These are phyloP conservation scores for Phialemoniopsis sp. DNA, from an alignment of 2,329 filamentous ascomycete species.

Conservation along the genomic window DNA sequence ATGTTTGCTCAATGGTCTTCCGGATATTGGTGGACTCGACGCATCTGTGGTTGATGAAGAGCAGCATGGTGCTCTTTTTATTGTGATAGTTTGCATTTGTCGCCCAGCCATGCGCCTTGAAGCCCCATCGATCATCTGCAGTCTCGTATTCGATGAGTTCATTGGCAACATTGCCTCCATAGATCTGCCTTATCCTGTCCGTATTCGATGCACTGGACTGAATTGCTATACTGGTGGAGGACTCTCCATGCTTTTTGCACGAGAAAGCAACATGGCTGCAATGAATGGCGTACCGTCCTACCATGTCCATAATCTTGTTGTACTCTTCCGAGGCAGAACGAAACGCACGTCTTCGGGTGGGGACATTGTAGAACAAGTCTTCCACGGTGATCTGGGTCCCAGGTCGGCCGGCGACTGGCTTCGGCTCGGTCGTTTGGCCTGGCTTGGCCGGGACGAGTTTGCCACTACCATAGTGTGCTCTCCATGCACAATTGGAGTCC, in stretches of 20 bases:
- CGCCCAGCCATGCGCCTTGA: constrained; percentile 74
- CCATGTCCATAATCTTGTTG: constrained; percentile 94
- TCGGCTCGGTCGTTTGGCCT: constrained; percentile 81
- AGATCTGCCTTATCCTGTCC: constrained; percentile 86
- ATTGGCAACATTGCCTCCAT: constrained; percentile 79
- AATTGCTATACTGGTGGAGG: constrained; percentile 76
- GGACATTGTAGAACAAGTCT: constrained; percentile 95
- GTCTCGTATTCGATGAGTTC: constrained; percentile 77
- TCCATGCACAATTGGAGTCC: constrained; percentile 84
- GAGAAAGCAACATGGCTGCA: constrained; percentile 89
- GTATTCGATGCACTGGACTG: constrained; percentile 66
- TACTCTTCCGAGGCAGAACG: constrained; percentile 91
- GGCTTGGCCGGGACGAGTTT: constrained; percentile 80
- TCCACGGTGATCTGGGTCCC: constrained; percentile 97
- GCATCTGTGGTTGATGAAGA: constrained; percentile 95
- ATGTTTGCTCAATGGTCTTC: constrained; percentile 87
- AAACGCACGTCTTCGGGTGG: constrained; percentile 82
- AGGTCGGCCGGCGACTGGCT: constrained; percentile 77
- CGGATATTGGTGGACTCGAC: constrained; percentile 88
- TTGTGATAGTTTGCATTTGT: constrained; percentile 94
- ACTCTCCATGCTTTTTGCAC: constrained; percentile 93
- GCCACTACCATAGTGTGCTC: constrained; percentile 81
- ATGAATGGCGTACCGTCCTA: constrained; percentile 90
- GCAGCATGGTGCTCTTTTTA: constrained; percentile 79
- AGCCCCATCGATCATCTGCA: constrained; percentile 75